Percentiles rank a stretch among this genome's conserved stretches.
Evolutionary conservation across 2,329 filamentous ascomycete genomes (phyloP).

Genomic region (Trichoderma endophyticum): DNA sequence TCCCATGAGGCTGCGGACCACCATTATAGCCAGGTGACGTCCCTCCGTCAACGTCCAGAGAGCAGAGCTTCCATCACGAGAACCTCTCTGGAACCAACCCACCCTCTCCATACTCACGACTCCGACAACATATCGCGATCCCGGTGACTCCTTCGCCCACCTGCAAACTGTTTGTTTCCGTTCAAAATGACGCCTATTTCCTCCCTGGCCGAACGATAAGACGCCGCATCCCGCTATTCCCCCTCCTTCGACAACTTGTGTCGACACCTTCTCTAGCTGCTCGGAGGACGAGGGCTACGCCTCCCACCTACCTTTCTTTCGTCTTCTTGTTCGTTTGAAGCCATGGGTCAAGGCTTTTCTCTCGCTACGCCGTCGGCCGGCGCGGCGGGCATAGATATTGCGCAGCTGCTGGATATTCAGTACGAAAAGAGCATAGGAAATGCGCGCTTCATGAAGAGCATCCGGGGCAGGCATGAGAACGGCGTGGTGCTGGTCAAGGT

Average conservation of each 20-base stretch:
- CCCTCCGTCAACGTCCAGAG: neutral
- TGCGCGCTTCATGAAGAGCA: constrained; percentile 94
- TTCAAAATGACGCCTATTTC: constrained; percentile 20
- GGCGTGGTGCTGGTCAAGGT: constrained; percentile 93
- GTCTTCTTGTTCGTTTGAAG: neutral
- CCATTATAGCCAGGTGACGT: constrained; percentile 6
- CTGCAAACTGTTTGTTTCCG: neutral
- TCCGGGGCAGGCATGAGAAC: constrained; percentile 84
- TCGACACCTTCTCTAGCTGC: neutral
- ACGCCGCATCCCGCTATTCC: neutral
- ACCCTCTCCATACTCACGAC: neutral
- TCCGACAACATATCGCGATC: neutral
- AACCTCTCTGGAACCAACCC: neutral
- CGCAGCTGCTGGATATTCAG: constrained; percentile 83
- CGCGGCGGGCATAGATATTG: constrained; percentile 87
- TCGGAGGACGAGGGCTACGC: neutral
- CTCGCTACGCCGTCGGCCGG: constrained; percentile 87
- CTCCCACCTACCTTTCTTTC: neutral
- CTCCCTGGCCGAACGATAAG: constrained; percentile 16
- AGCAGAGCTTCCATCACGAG: neutral
- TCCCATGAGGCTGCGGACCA: neutral
- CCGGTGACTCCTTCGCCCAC: neutral
- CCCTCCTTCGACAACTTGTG: neutral
- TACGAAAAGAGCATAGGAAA: constrained; percentile 92
- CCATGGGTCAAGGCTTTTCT: constrained; percentile 96